Evolutionary conservation across 139 green algal species (phyloP).

Genomic region (Coccomyxa sp.): DNA sequence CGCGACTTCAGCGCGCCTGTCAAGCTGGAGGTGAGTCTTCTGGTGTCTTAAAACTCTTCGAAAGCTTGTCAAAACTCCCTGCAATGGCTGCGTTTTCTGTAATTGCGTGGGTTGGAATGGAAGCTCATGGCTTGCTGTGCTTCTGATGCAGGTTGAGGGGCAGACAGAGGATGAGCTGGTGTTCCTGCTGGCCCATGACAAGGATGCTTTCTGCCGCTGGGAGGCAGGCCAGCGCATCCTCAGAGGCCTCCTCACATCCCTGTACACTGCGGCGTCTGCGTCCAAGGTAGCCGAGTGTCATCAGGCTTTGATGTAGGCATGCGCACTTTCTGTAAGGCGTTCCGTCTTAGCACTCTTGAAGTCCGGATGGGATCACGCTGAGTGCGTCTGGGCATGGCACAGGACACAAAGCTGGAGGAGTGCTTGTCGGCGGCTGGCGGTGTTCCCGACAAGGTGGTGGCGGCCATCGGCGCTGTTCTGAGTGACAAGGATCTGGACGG

Average conservation of each 20-base stretch:
- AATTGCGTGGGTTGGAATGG: background rate
- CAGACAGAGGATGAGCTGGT: constrained; percentile 83
- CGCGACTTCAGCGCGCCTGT: constrained; percentile 93
- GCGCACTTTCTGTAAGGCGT: too few relatives aligned
- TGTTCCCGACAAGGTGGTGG: constrained; percentile 51
- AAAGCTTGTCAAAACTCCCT: background rate
- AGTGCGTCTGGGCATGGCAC: background rate
- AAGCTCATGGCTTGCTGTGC: background rate
- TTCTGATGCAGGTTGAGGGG: constrained; percentile 42
- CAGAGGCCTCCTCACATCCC: constrained; percentile 66
- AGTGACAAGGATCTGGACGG: constrained; percentile 52
- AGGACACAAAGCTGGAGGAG: constrained; percentile 25
- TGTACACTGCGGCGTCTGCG: constrained; percentile 54
- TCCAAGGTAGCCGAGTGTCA: constrained; percentile 8
- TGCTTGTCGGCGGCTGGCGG: constrained; percentile 45
- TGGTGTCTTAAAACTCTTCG: background rate
- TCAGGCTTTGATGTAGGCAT: background rate
- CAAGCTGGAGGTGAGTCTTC: constrained; percentile 48
- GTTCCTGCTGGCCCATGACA: constrained; percentile 91
- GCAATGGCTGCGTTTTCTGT: background rate
- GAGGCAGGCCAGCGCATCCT: constrained; percentile 82
- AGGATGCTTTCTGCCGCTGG: constrained; percentile 89
- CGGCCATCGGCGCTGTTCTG: constrained; percentile 60
- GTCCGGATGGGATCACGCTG: background rate
- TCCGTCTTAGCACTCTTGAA: background rate